Conservation (phyloP, 495 filamentous ascomycete species). For the Pyronema omphalodes region DNA sequence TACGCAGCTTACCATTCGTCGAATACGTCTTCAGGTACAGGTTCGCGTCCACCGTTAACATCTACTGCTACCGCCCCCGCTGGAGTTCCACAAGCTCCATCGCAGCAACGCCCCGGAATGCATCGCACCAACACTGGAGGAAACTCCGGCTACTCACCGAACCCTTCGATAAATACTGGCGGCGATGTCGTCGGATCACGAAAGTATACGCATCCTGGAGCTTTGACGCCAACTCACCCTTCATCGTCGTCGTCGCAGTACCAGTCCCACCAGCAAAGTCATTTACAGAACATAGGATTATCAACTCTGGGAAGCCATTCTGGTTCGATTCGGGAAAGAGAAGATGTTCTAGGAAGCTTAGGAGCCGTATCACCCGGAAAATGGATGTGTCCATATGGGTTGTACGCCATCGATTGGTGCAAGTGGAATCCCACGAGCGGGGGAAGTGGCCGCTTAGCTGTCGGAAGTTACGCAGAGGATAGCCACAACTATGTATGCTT, state of each 20-base stretch:
- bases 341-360: conserved; percentile 13
- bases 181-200: conserved; percentile 2
- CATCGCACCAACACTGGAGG: conserved; percentile 15
- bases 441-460: conserved; percentile 73
- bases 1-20: conserved; percentile 20
- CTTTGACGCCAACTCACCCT: conserved; percentile 19
- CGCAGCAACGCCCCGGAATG: conserved; percentile 7
- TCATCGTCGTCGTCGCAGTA: conserved; percentile 14
- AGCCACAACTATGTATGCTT: conserved; percentile 81
- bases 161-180: conserved; percentile 2
- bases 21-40: conserved; percentile 10
- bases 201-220: conserved; percentile 20
- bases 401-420: conserved; percentile 97
- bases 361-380: conserved; percentile 43
- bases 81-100: conserved; percentile 7
- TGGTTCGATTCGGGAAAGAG: conserved; percentile 12
- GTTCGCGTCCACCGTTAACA: conserved; percentile 9
- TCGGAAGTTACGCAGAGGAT: conserved; percentile 94
- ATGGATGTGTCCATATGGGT: conserved; percentile 85
- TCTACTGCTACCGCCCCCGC: conserved; percentile 6
- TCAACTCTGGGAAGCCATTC: conserved; percentile 7
- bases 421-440: conserved; percentile 79
- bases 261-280: conserved; percentile 11
- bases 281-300: conserved; percentile 16
- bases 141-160: conserved; percentile 13